Conservation (phyloP, 2,329 filamentous ascomycete species). For the Kalmusia sp. region DNA sequence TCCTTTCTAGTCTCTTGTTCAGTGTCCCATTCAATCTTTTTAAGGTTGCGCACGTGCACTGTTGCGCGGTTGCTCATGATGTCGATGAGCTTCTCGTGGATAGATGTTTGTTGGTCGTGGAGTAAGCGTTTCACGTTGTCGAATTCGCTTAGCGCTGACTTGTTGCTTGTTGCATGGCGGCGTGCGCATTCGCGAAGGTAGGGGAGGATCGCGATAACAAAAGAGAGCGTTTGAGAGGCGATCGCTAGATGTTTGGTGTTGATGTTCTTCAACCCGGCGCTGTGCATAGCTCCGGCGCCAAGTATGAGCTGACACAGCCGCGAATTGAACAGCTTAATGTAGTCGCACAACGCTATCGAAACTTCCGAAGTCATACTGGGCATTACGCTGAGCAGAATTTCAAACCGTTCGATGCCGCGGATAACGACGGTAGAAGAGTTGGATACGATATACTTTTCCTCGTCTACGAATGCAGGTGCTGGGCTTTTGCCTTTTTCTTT, state of each 20-base stretch:
- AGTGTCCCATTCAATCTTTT: constrained; percentile 76
- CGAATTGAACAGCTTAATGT: constrained; percentile 93
- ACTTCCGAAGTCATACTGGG: constrained; percentile 90
- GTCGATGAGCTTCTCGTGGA: constrained; percentile 91
- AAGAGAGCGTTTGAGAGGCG: constrained; percentile 86
- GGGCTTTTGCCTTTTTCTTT: constrained; percentile 55
- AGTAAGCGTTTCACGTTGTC: constrained; percentile 84
- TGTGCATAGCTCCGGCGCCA: constrained; percentile 87
- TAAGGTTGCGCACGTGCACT: constrained; percentile 77
- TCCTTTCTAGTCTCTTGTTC: constrained; percentile 49
- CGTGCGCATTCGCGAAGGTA: constrained; percentile 92
- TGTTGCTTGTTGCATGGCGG: constrained; percentile 65
- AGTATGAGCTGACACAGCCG: constrained; percentile 96
- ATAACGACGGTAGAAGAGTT: constrained; percentile 83
- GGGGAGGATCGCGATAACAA: constrained; percentile 85
- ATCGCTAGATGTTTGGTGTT: constrained; percentile 88
- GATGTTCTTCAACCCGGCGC: constrained; percentile 92
- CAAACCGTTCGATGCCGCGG: constrained; percentile 79
- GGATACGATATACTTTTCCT: constrained; percentile 84
- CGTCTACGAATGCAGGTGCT: constrained; percentile 74
- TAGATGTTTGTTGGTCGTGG: constrained; percentile 88
- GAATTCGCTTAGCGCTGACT: constrained; percentile 74
- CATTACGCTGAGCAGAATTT: constrained; percentile 82
- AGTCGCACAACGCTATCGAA: constrained; percentile 78
- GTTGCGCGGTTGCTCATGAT: constrained; percentile 84